Base-by-base conservation (phyloP, 306 rosid genomes). In the Trifolium subterraneum region DNA sequence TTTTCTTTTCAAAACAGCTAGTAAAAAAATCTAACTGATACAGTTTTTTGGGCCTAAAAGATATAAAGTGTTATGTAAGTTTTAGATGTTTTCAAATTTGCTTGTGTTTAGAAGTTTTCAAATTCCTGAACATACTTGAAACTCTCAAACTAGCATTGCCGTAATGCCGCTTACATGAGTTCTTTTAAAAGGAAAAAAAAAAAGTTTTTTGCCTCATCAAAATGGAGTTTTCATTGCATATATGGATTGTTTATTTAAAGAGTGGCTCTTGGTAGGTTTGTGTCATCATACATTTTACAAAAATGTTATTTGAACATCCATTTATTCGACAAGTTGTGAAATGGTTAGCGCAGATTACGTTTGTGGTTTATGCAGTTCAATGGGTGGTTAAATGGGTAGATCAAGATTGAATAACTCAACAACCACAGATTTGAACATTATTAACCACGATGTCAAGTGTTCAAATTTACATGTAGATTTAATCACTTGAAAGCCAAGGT, bases 231-330 rank as follows among this genome's bases (percentile, higher is more conserved):
- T 60, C 39, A 22, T 61, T 61, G 33, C 54, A 61, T 66, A 5
- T 50, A 27, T 79, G 33, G 6, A 3, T 71, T 79, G 11, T 52
- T 29, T 25, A 42, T 54, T 71, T 36, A 65, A 36, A 22, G 14
- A 52, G 11, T 25, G 25, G 65, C 15, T 27, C 70, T 58, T 58
- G 66, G 31, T 68, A 20, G 70, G 70, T 41, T 52, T 71, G n/a
- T 51, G 25, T 63, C 22, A 20, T 33, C 68, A 29, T 54, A 63
- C 45, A 52, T 64, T 55, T 5, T 35, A 11, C 14, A 8, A 1
- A 52, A 52, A 52, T 51, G 56, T 19, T 19, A 52, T 52, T 52
- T 52, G 25, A 52, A 52, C 60, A 52, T 52, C 60, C 10, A 19
- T 52, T 19, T 52, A 23, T 54, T 19, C 2, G 0, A 13, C 60